Percentiles rank a stretch among this genome's conserved stretches.
Evolutionary conservation across 805 yeast species (phyloP).

Genomic region (Lachancea sp.): DNA sequence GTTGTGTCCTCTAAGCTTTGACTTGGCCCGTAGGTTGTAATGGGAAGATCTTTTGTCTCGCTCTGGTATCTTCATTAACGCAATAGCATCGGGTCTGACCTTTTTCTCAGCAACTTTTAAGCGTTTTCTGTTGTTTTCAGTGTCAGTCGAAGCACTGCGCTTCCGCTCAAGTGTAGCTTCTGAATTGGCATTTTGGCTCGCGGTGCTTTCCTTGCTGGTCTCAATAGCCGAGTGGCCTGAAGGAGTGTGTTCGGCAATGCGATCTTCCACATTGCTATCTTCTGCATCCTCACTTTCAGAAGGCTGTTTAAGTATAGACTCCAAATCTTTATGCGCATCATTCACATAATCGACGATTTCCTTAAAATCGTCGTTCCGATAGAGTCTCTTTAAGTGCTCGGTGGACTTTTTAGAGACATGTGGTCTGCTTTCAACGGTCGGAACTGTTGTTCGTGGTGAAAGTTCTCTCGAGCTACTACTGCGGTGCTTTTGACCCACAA

Average conservation of each 20-base stretch:
- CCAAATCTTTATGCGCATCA: conserved; percentile 26
- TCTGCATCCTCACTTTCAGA: conserved; percentile 14
- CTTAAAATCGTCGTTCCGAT: conserved; percentile 24
- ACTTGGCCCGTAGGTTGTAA: conserved; percentile 30
- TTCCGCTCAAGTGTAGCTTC: conserved; percentile 8
- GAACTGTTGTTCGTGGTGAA: conserved; percentile 3
- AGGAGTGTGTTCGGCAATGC: neutral
- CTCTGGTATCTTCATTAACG: conserved; percentile 20
- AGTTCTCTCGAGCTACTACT: conserved; percentile 5
- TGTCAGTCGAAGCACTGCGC: conserved; percentile 11
- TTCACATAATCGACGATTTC: conserved; percentile 27
- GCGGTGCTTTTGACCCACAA: conserved; percentile 1
- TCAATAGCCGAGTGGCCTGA: neutral
- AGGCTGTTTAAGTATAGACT: conserved; percentile 13
- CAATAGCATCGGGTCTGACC: conserved; percentile 24
- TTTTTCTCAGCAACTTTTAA: conserved; percentile 25
- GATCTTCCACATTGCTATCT: conserved; percentile 3
- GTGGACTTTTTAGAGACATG: conserved; percentile 9
- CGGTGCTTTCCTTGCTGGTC: neutral
- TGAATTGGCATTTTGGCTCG: neutral
- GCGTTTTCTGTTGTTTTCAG: conserved; percentile 14
- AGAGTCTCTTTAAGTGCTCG: conserved; percentile 24
- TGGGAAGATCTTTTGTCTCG: conserved; percentile 28
- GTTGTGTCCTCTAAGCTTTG: conserved; percentile 21
- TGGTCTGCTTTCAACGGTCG: neutral